Evolutionary conservation across 2,329 filamentous ascomycete genomes (phyloP).

Genomic region (Thelonectria blattea): DNA sequence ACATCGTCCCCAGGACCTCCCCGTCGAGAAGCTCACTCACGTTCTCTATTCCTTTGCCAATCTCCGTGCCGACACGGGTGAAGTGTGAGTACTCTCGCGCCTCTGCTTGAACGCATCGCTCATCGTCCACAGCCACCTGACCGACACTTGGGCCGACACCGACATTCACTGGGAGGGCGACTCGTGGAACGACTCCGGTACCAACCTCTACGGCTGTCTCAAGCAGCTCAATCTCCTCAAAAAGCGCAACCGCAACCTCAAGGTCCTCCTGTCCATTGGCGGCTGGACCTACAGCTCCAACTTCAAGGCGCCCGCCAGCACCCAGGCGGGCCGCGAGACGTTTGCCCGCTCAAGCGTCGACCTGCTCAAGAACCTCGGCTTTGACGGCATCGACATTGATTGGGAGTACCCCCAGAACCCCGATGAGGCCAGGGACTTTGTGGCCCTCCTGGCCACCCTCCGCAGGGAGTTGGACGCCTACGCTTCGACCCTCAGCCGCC

Average conservation of each 20-base stretch:
- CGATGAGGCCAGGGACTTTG: constrained; percentile 62
- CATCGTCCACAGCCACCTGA: constrained; percentile 52
- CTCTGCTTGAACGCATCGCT: constrained; percentile 7
- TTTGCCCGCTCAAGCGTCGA: constrained; percentile 79
- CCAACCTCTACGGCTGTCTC: constrained; percentile 85
- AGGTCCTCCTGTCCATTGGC: constrained; percentile 84
- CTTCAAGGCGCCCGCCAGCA: constrained; percentile 78
- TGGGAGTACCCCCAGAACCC: constrained; percentile 69
- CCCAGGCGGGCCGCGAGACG: constrained; percentile 67
- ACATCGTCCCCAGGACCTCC: constrained; percentile 84
- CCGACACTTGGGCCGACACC: constrained; percentile 68
- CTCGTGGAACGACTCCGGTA: constrained; percentile 73
- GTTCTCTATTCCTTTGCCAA: constrained; percentile 93
- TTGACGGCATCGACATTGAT: constrained; percentile 74
- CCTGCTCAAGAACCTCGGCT: constrained; percentile 79
- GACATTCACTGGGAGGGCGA: constrained; percentile 78
- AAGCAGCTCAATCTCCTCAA: constrained; percentile 91
- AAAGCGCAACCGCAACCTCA: constrained; percentile 79
- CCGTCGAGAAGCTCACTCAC: constrained; percentile 82
- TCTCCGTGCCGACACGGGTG: constrained; percentile 76
- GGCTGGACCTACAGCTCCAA: constrained; percentile 93
- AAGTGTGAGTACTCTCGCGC: constrained; percentile 62
- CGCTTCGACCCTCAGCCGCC: constrained; percentile 47
- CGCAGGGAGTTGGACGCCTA: constrained; percentile 66
- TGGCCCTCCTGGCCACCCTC: constrained; percentile 63